Percentiles rank a stretch among this genome's conserved stretches.
Conservation (phyloP, 2,329 filamentous ascomycete species). For the Alternaria hordeiaustralica region DNA sequence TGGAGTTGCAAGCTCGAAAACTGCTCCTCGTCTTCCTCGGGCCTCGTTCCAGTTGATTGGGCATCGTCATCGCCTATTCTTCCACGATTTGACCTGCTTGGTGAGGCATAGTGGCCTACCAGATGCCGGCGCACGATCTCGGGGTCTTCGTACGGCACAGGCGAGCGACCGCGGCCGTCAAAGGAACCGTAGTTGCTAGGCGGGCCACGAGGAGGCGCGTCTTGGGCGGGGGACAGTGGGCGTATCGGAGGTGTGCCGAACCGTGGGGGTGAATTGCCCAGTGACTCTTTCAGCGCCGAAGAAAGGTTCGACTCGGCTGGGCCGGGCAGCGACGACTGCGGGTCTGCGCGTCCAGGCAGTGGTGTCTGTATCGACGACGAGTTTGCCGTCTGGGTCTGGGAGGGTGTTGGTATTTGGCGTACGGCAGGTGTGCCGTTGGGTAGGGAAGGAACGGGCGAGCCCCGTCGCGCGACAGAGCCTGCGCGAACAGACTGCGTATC, state of each 20-base stretch:
- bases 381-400: slow-evolving; percentile 56
- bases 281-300: slow-evolving; percentile 79
- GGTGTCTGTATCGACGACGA: slow-evolving; percentile 60
- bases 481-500: slow-evolving; percentile 55
- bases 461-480: slow-evolving; percentile 61
- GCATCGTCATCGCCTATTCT: slow-evolving; percentile 34
- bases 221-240: slow-evolving; percentile 61
- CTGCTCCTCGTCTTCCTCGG: slow-evolving; percentile 64
- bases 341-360: slow-evolving; percentile 66
- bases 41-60: slow-evolving; percentile 52
- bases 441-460: slow-evolving; percentile 60
- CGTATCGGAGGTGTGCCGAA: slow-evolving; percentile 65
- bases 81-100: slow-evolving; percentile 41
- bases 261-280: slow-evolving; percentile 72
- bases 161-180: slow-evolving; percentile 66
- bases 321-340: slow-evolving; percentile 68
- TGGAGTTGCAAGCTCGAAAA: slow-evolving; percentile 94
- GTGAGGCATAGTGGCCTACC: slow-evolving; percentile 60
- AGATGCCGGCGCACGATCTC: slow-evolving; percentile 90
- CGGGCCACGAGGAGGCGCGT: slow-evolving; percentile 59
- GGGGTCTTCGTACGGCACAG: slow-evolving; percentile 79
- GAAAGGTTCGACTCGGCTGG: slow-evolving; percentile 88
- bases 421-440: slow-evolving; percentile 55
- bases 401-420: slow-evolving; percentile 58
- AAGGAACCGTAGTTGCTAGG: slow-evolving; percentile 86